Conservation (phyloP, 2,329 filamentous ascomycete species). For the Talaromyces amestolkiae region DNA sequence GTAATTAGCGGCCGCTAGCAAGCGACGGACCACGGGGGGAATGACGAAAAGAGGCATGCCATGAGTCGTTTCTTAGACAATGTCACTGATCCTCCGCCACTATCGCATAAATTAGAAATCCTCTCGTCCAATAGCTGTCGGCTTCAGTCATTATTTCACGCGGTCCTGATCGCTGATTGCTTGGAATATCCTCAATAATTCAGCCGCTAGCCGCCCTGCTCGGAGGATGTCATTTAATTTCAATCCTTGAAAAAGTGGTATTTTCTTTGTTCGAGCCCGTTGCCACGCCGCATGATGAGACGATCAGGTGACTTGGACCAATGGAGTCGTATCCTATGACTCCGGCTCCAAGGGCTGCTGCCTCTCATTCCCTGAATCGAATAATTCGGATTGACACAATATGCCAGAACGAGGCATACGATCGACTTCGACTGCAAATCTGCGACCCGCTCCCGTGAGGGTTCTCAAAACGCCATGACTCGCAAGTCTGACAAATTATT, state of each 20-base stretch:
- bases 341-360: neutral
- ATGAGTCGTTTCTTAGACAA: neutral
- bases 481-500: neutral
- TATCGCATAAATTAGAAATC: neutral
- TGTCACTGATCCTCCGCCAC: conserved; percentile 8
- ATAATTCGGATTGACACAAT: neutral
- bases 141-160: neutral
- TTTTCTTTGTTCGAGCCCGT: conserved; percentile 18
- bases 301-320: conserved; percentile 15
- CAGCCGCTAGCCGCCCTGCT: conserved; percentile 18
- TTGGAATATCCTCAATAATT: conserved; percentile 1
- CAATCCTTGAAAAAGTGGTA: neutral
- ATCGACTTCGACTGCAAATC: conserved; percentile 1
- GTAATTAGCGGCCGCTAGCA: neutral
- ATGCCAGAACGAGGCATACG: conserved; percentile 5
- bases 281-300: conserved; percentile 19
- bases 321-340: neutral
- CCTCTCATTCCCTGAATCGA: neutral
- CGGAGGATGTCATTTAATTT: conserved; percentile 12
- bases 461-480: conserved; percentile 1
- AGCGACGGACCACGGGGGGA: neutral
- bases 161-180: conserved; percentile 6
- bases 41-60: conserved; percentile 6
- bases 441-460: conserved; percentile 7
- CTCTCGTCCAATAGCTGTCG: neutral